Conservation (phyloP, 73 alveolate genomes). For the Stentor coeruleus region DNA sequence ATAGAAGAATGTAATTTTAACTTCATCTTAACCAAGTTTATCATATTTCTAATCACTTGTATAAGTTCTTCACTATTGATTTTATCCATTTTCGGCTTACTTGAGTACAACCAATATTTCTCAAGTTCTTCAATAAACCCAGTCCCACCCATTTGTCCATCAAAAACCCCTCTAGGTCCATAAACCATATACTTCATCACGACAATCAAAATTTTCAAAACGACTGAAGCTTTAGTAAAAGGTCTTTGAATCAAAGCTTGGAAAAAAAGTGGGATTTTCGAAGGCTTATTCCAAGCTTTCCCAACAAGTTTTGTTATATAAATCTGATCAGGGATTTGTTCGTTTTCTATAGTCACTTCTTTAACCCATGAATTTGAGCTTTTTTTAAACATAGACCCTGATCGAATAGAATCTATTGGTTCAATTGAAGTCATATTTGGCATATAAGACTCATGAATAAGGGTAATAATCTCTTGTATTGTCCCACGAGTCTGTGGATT, state of each 20-base stretch:
- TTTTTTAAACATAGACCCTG: background rate
- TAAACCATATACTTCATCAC: background rate
- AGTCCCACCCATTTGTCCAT: background rate
- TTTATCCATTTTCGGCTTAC: background rate
- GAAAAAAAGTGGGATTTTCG: constrained; percentile 8
- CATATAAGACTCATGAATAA: background rate
- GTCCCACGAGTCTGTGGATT: background rate
- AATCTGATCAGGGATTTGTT: background rate
- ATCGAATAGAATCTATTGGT: no score
- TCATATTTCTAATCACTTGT: background rate
- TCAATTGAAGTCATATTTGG: background rate
- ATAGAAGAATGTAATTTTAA: background rate
- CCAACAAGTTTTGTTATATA: background rate
- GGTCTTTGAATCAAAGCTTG: constrained; percentile 20
- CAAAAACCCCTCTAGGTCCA: background rate
- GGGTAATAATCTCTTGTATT: background rate
- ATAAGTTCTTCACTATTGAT: background rate
- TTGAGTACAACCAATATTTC: background rate
- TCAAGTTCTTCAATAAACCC: background rate
- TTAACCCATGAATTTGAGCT: constrained; percentile 4
- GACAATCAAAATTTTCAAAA: background rate
- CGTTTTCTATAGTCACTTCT: background rate
- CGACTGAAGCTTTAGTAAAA: background rate
- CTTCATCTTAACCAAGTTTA: background rate
- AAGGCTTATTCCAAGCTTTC: background rate